phyloP scores from a whole-genome alignment of 2,329 filamentous ascomycete species.

The Diaporthe nobilis region DNA sequence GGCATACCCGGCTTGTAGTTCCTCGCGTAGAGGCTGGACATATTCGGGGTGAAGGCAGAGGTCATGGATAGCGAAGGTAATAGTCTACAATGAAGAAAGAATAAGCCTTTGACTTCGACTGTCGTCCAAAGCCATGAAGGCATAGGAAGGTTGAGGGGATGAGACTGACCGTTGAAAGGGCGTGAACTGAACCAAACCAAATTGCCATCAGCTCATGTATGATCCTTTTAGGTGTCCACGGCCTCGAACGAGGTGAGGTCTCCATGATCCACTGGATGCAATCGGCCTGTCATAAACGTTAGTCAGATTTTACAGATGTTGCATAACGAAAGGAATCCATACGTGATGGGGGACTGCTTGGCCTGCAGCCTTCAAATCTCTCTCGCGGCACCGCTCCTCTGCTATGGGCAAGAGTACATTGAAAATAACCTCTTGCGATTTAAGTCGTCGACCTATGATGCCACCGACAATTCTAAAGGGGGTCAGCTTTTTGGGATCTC shows the following conservation, averaged over 20 bases:
- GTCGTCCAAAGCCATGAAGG: too few species aligned
- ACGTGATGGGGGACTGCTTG: too few species aligned
- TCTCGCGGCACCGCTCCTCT: too few species aligned
- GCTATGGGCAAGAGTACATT: too few species aligned
- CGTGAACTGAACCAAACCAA: slow-evolving; percentile 53
- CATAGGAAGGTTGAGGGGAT: too few species aligned
- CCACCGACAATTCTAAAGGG: too few species aligned
- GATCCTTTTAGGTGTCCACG: slow-evolving; percentile 48
- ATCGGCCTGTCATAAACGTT: slow-evolving; percentile 41
- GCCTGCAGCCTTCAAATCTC: too few species aligned
- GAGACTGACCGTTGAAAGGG: slow-evolving; percentile 45
- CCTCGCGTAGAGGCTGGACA: slow-evolving; percentile 26
- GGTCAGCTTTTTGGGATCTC: too few species aligned
- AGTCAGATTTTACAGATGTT: too few species aligned
- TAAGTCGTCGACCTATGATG: too few species aligned
- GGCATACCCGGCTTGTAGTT: background rate
- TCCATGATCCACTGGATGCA: slow-evolving; percentile 54
- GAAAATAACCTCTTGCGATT: too few species aligned
- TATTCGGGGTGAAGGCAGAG: slow-evolving; percentile 45
- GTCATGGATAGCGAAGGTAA: slow-evolving; percentile 43
- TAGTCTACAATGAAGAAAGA: slow-evolving; percentile 34
- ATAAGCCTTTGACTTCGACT: background rate
- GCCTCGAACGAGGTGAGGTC: slow-evolving; percentile 44
- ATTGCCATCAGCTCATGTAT: slow-evolving; percentile 52
- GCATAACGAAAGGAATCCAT: too few species aligned